Percentiles rank a stretch among this genome's conserved stretches.
These are phyloP conservation scores for Wickerhamia fluorescens DNA, from an alignment of 805 yeast species.

Conservation along the genomic window DNA sequence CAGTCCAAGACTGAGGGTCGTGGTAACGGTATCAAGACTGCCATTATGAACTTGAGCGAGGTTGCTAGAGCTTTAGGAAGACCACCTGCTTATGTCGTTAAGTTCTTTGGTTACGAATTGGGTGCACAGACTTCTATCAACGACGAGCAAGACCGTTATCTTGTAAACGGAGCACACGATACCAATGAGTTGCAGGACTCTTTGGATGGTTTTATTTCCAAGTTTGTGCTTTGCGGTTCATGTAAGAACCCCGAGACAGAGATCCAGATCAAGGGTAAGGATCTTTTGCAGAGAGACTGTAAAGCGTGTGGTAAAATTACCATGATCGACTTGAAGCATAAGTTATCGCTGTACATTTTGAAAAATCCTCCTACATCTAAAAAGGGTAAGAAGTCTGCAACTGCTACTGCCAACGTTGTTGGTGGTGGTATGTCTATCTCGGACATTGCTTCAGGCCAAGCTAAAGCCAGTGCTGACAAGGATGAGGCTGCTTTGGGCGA, in stretches of 20 bases:
- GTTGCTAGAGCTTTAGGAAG: slow-evolving; percentile 92
- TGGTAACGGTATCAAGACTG: slow-evolving; percentile 98
- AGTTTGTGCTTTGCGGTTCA: slow-evolving; percentile 86
- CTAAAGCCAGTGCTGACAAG: slow-evolving; percentile 20
- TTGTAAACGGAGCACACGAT: slow-evolving; percentile 94
- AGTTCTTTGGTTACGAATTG: slow-evolving; percentile 91
- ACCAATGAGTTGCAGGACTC: slow-evolving; percentile 85
- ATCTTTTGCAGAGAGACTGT: slow-evolving; percentile 80
- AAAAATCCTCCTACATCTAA: slow-evolving; percentile 73
- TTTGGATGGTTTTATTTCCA: slow-evolving; percentile 88
- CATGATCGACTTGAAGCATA: slow-evolving; percentile 76
- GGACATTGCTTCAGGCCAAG: slow-evolving; percentile 59
- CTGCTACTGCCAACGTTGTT: slow-evolving; percentile 84
- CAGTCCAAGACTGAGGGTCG: slow-evolving; percentile 97
- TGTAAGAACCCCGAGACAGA: slow-evolving; percentile 99
- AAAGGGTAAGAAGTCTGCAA: slow-evolving; percentile 58
- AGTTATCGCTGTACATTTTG: slow-evolving; percentile 76
- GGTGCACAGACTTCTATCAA: slow-evolving; percentile 92
- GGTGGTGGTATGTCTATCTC: slow-evolving; percentile 81
- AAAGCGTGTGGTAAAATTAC: slow-evolving; percentile 96
- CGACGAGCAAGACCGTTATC: slow-evolving; percentile 75
- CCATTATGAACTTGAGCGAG: slow-evolving; percentile 80
- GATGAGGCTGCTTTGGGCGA: slow-evolving; percentile 32
- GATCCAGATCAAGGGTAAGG: slow-evolving; percentile 69
- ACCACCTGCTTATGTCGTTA: slow-evolving; percentile 87